Conservation (phyloP, 768 basidiomycete genomes). For the Leccinum rimulosum region DNA sequence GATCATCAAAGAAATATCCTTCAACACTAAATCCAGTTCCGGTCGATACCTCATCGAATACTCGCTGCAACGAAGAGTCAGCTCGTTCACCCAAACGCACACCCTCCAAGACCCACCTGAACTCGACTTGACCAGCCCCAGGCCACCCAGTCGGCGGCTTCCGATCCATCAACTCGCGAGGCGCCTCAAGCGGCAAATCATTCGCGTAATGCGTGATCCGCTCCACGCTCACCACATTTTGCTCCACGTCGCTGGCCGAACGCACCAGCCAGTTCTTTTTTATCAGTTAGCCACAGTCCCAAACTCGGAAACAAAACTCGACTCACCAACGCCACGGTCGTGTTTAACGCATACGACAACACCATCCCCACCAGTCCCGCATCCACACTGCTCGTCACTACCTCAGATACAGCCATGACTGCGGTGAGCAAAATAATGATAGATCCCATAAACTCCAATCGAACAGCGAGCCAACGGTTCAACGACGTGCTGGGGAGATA, state of each 20-base stretch:
- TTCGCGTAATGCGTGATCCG: slow-evolving; percentile 78
- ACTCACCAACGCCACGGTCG: slow-evolving; percentile 75
- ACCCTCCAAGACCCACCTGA: slow-evolving; percentile 45
- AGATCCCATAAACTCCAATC: slow-evolving; percentile 82
- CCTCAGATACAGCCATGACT: slow-evolving; percentile 59
- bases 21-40: slow-evolving; percentile 79
- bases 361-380: slow-evolving; percentile 87
- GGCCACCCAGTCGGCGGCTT: slow-evolving; percentile 70
- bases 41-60: slow-evolving; percentile 80
- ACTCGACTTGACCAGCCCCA: slow-evolving; percentile 65
- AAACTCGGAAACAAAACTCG: not conserved
- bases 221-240: slow-evolving; percentile 88
- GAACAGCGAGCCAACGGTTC: slow-evolving; percentile 82
- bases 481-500: slow-evolving; percentile 71
- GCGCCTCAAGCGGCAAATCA: slow-evolving; percentile 69
- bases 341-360: slow-evolving; percentile 79
- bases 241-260: slow-evolving; percentile 84
- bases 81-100: not conserved
- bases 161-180: slow-evolving; percentile 59
- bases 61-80: slow-evolving; percentile 36
- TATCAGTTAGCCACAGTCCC: not conserved
- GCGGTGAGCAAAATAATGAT: slow-evolving; percentile 76
- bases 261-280: slow-evolving; percentile 78
- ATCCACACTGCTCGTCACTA: slow-evolving; percentile 77
- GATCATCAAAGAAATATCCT: slow-evolving; percentile 66